Conservation (phyloP, 345 rosid genomes). For the Erysimum cheiranthoides region DNA sequence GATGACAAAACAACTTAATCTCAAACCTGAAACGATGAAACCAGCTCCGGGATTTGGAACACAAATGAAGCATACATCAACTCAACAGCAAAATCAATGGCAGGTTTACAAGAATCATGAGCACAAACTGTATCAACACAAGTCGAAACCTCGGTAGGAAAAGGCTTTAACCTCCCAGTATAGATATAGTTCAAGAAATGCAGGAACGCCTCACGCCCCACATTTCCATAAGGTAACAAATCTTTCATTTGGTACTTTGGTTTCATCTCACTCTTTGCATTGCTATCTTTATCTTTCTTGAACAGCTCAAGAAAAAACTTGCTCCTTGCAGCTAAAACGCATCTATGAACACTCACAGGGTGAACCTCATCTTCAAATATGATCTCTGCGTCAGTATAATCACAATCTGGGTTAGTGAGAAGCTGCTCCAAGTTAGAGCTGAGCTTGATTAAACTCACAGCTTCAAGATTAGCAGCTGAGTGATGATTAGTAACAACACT, state of each 20-base stretch:
- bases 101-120: slow-evolving; percentile 92
- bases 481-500: slow-evolving; percentile 50
- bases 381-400: slow-evolving; percentile 85
- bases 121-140: slow-evolving; percentile 73
- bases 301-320: slow-evolving; percentile 74
- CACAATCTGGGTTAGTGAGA: slow-evolving; percentile 54
- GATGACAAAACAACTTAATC: background rate
- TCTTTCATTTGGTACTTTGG: slow-evolving; percentile 62
- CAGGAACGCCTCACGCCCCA: slow-evolving; percentile 78
- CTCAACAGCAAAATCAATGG: slow-evolving; percentile 78
- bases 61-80: slow-evolving; percentile 81
- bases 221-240: slow-evolving; percentile 69
- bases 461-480: slow-evolving; percentile 59
- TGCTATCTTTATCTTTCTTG: slow-evolving; percentile 54
- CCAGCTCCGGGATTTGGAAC: slow-evolving; percentile 77
- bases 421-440: slow-evolving; percentile 83
- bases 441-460: slow-evolving; percentile 71
- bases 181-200: slow-evolving; percentile 76
- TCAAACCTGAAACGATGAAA: slow-evolving; percentile 82
- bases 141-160: slow-evolving; percentile 75
- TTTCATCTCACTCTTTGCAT: slow-evolving; percentile 42
- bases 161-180: slow-evolving; percentile 79
- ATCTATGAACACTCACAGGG: slow-evolving; percentile 74
- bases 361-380: slow-evolving; percentile 54
- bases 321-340: slow-evolving; percentile 87